Evolutionary conservation across 2,329 filamentous ascomycete genomes (phyloP).

Genomic region (Leptographium lundbergii): DNA sequence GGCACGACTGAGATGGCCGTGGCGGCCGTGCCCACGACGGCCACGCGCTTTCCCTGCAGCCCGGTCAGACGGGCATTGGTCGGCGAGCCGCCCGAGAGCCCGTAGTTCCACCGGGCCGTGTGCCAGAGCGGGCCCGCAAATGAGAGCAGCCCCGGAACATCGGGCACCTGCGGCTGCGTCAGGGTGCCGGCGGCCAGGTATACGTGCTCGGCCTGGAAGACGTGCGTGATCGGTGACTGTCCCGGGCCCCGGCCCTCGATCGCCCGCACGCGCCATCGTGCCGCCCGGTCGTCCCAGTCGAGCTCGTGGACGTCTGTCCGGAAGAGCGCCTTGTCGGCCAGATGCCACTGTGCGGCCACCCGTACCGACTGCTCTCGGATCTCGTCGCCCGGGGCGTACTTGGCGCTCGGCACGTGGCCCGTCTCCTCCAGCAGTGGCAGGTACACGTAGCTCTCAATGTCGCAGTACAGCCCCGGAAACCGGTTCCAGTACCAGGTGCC

Average conservation of each 20-base stretch:
- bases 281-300: constrained; percentile 26
- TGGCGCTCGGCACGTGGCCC: constrained; percentile 41
- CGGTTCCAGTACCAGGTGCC: constrained; percentile 42
- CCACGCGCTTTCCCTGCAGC: constrained; percentile 33
- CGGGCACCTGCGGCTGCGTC: constrained; percentile 29
- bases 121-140: constrained; percentile 50
- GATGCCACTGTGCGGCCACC: constrained; percentile 28
- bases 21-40: too few relatives aligned
- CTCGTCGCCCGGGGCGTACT: constrained; percentile 22
- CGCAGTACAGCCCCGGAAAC: constrained; percentile 39
- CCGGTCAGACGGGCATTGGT: constrained; percentile 27
- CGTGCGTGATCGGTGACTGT: not conserved
- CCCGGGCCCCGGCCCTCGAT: constrained; percentile 5
- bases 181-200: constrained; percentile 26
- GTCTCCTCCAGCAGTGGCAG: constrained; percentile 48
- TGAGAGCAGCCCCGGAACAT: constrained; percentile 38
- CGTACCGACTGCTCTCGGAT: constrained; percentile 31
- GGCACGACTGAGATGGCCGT: too few relatives aligned
- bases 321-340: constrained; percentile 33
- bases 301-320: constrained; percentile 26
- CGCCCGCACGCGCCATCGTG: constrained; percentile 16
- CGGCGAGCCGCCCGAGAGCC: constrained; percentile 22
- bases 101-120: constrained; percentile 43
- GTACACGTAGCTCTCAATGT: constrained; percentile 48
- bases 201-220: constrained; percentile 25